Base-by-base conservation (phyloP, 2,329 filamentous ascomycete species). In the Gyromitra esculenta region DNA sequence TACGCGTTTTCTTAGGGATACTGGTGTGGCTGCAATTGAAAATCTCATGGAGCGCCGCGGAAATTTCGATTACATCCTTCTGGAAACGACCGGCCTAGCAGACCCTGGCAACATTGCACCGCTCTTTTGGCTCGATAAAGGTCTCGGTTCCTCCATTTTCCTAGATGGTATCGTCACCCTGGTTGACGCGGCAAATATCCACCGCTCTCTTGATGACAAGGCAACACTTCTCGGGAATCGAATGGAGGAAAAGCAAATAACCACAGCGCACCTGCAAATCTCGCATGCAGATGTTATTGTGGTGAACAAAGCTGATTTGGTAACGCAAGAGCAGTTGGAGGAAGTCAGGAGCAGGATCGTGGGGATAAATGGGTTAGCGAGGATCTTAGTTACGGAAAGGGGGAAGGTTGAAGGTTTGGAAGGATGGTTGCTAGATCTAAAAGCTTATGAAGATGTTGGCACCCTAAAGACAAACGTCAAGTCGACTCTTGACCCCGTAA, bases 41-140 rank as follows among this genome's bases (percentile, higher is more conserved):
- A 93, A 93, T 0, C 86, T 99, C 1, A 98, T 99, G 93, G 92
- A 94, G 79, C 93, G 94, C 81, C 93, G 92, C 79, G 95, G 95
- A 64, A 91, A 91, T 3, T 99, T 99, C 82, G 96, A 99, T 85
- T 99, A 98, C 85, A 98, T 99, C 79, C 88, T 99, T 1, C 89
- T 99, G 0, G 96, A 99, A 83, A 99, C 96, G 0, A 98, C 96
- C 0, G 96, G 96, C 0, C 87, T 99, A 5, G 96, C 96, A 3
- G 95, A 99, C 82, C 96, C 96, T 0, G 96, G 96, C 0, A 98
- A 98, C 81, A 90, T 99, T 66, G 96, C 96, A 0, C 96, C 96
- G 0, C 85, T 98, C 13, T 99, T 99, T 85, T 99, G 96, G 96
- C 91, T 99, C 35, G 96, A 99, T 81, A 95, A 98, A 79, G 96